phyloP scores from a whole-genome alignment of 2,329 filamentous ascomycete genomes.

The Nannizziopsis arthrosporioides region DNA sequence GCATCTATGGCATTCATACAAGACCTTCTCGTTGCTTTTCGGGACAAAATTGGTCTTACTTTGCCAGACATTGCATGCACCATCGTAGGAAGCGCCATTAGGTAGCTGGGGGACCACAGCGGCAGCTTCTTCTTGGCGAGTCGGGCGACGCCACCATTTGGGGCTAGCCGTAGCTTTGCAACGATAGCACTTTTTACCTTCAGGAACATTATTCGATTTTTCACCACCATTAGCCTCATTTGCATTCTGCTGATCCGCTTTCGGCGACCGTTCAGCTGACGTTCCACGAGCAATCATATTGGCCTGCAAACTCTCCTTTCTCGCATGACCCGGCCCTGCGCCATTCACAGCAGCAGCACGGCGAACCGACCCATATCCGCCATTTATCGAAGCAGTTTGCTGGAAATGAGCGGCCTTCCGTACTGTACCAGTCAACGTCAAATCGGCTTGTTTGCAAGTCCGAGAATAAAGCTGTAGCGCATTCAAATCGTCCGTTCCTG shows the following conservation, averaged over 20 bases:
- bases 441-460: constrained; percentile 89
- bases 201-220: neutral
- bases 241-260: constrained; percentile 11
- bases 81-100: constrained; percentile 3
- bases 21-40: constrained; percentile 12
- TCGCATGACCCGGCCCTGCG: constrained; percentile 3
- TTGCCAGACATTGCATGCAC: neutral
- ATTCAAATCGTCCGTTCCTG: constrained; percentile 59
- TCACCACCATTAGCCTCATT: constrained; percentile 4
- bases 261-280: constrained; percentile 11
- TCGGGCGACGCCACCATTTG: constrained; percentile 47
- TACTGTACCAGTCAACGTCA: constrained; percentile 78
- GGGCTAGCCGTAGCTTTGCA: constrained; percentile 34
- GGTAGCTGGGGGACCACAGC: neutral
- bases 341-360: constrained; percentile 18
- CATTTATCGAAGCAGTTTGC: constrained; percentile 26
- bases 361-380: constrained; percentile 42
- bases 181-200: constrained; percentile 28
- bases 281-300: constrained; percentile 12
- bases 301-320: constrained; percentile 4
- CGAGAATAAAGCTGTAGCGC: constrained; percentile 77
- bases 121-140: neutral
- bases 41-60: constrained; percentile 10
- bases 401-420: constrained; percentile 69
- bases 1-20: constrained; percentile 66